Percentiles rank a stretch among this genome's conserved stretches.
These are phyloP conservation scores for Cryptococcus hybrid DNA, from an alignment of 1,284 basidiomycete genomes.

Conservation along the genomic window DNA sequence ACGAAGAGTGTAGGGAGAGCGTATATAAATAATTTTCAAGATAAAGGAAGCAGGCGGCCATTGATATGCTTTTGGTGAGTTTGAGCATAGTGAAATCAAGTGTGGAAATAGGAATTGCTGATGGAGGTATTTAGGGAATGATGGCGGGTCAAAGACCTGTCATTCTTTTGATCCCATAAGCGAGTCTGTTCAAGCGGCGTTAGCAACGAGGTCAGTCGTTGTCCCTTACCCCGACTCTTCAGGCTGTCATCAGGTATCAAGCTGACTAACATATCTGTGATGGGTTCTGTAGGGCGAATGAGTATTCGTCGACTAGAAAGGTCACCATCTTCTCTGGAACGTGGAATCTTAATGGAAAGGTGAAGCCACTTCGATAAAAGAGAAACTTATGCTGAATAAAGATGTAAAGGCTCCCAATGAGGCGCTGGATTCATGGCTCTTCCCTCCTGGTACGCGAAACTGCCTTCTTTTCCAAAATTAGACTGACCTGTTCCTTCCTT, in stretches of 20 bases:
- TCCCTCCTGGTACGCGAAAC: constrained; percentile 63
- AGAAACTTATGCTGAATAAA: neutral
- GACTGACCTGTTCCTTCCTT: neutral
- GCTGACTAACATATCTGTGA: no score
- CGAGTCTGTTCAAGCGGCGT: constrained; percentile 71
- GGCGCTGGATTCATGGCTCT: constrained; percentile 84
- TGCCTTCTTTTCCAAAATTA: neutral
- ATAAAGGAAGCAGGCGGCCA: constrained; percentile 91
- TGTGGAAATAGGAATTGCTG: neutral
- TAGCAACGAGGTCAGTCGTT: constrained; percentile 54
- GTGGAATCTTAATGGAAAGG: constrained; percentile 93
- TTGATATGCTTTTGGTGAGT: constrained; percentile 87
- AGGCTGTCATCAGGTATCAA: no score
- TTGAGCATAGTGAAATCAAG: no score
- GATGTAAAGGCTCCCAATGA: constrained; percentile 66
- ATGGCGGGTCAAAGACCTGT: constrained; percentile 83
- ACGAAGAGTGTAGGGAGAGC: constrained; percentile 89
- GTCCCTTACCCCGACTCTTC: no score
- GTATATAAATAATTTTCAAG: constrained; percentile 98
- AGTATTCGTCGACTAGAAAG: constrained; percentile 79
- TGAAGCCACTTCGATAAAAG: constrained; percentile 36
- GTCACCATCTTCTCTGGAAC: constrained; percentile 82
- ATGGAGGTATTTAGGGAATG: constrained; percentile 61
- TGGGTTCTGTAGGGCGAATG: constrained; percentile 55
- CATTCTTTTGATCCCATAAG: constrained; percentile 88